Conservation (phyloP, 1,284 basidiomycete species). For the Pseudozyma thailandica region DNA sequence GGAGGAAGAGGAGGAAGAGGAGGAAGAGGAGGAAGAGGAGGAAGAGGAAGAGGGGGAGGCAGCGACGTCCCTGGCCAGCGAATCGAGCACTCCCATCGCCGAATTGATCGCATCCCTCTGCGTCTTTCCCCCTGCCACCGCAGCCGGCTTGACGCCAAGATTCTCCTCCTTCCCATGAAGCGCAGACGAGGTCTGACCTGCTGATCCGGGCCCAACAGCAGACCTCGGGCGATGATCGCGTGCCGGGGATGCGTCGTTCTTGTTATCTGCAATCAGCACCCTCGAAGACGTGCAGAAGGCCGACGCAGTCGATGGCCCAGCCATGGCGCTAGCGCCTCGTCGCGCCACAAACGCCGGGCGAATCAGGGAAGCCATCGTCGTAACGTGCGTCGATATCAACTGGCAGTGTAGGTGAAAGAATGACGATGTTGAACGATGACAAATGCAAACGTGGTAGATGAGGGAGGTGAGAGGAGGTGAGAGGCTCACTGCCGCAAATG, state of each 20-base stretch:
- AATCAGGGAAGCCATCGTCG: constrained; percentile 22
- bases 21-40: not conserved
- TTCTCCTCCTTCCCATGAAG: constrained; percentile 20
- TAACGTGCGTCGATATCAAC: too few species aligned
- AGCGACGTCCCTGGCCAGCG: constrained; percentile 20
- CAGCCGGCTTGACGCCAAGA: constrained; percentile 3
- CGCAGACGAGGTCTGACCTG: constrained; percentile 5
- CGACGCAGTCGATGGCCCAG: constrained; percentile 12
- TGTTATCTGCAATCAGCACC: constrained; percentile 25
- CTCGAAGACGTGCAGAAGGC: constrained; percentile 9
- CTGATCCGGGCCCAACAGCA: constrained; percentile 8
- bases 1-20: not conserved
- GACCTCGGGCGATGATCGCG: constrained; percentile 25
- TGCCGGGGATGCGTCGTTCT: constrained; percentile 23
- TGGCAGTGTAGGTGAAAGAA: too few species aligned
- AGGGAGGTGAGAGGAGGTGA: too few species aligned
- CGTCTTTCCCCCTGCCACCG: constrained; percentile 13
- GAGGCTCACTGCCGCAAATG: too few species aligned
- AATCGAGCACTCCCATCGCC: constrained; percentile 37
- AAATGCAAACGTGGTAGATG: too few species aligned
- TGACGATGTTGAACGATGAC: too few species aligned
- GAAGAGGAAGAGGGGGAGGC: not conserved
- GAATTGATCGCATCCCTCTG: constrained; percentile 34
- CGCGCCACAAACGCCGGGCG: constrained; percentile 4
- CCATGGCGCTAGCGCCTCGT: not conserved